Evolutionary conservation across 163 green algal genomes (phyloP).

Genomic region (Scenedesmus sp.): DNA sequence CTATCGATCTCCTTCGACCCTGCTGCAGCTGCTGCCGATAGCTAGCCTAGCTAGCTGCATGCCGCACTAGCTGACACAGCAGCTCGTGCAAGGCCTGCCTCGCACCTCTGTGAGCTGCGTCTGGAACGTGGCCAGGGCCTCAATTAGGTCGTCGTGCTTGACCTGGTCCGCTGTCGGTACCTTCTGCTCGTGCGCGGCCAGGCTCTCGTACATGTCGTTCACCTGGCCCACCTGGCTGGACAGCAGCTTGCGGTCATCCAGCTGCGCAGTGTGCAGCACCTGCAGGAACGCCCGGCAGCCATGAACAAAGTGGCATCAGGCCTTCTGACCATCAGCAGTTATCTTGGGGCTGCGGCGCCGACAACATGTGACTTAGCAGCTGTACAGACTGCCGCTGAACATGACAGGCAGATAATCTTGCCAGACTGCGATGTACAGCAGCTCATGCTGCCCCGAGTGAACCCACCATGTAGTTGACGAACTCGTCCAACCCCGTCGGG

Average conservation of each 20-base stretch:
- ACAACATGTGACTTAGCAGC: not conserved
- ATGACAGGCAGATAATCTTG: not conserved
- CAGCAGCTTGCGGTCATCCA: slow-evolving; percentile 57
- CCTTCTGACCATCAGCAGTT: not conserved
- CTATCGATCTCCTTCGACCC: not conserved
- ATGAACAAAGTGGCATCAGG: not conserved
- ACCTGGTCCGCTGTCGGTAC: slow-evolving; percentile 78
- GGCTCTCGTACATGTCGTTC: slow-evolving; percentile 92
- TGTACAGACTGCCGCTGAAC: no score
- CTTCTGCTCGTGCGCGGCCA: slow-evolving; percentile 87
- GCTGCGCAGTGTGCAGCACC: slow-evolving; percentile 52
- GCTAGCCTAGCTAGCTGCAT: no score
- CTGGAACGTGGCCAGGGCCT: slow-evolving; percentile 62
- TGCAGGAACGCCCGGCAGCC: not conserved
- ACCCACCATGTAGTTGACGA: slow-evolving; percentile 82
- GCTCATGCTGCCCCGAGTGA: no score
- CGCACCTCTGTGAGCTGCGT: slow-evolving; percentile 58
- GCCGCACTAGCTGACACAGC: not conserved
- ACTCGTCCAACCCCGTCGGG: slow-evolving; percentile 81
- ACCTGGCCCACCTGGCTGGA: slow-evolving; percentile 62
- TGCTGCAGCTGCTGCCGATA: not conserved
- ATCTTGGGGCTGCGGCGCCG: not conserved
- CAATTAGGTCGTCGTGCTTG: slow-evolving; percentile 78
- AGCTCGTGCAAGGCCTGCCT: not conserved
- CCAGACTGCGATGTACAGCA: no score